Evolutionary conservation across 2,329 filamentous ascomycete species (phyloP).

Genomic region (Hypoxylon sp.): DNA sequence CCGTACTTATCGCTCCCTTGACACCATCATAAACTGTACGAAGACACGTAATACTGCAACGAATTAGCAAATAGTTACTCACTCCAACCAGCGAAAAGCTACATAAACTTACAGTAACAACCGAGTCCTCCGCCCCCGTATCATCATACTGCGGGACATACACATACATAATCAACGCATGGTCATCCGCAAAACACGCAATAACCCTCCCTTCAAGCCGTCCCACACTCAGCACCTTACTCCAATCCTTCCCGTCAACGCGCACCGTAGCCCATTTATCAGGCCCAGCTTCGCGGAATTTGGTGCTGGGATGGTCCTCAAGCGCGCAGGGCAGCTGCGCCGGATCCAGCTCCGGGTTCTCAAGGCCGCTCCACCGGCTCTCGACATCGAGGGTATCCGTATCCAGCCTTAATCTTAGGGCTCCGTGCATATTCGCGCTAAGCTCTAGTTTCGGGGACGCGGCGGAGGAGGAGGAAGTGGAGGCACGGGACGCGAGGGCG

Average conservation of each 20-base stretch:
- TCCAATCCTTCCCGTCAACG: conserved; percentile 96
- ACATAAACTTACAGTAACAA: conserved; percentile 74
- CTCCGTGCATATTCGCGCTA: conserved; percentile 94
- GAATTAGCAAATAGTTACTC: conserved; percentile 36
- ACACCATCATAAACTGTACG: conserved; percentile 46
- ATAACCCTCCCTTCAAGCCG: conserved; percentile 91
- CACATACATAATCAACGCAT: conserved; percentile 86
- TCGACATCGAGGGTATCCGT: conserved; percentile 89
- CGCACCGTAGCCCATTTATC: conserved; percentile 89
- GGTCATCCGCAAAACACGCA: conserved; percentile 86
- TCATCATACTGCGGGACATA: conserved; percentile 81
- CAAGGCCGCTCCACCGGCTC: conserved; percentile 86
- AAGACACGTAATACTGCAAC: conserved; percentile 52
- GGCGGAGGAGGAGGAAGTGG: conserved; percentile 42
- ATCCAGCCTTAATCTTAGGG: conserved; percentile 80
- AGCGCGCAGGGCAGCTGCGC: conserved; percentile 78
- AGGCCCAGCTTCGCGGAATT: conserved; percentile 80
- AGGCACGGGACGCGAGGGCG: conserved; percentile 62
- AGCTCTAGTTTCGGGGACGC: conserved; percentile 80
- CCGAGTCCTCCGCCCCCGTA: conserved; percentile 74
- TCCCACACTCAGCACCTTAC: conserved; percentile 91
- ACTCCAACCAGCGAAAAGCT: background rate
- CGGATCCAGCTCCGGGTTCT: conserved; percentile 89
- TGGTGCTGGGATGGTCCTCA: conserved; percentile 84
- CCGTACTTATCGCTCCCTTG: background rate